These are phyloP conservation scores for Xerocomus spinulosus DNA, from an alignment of 768 basidiomycete genomes.

Conservation along the genomic window DNA sequence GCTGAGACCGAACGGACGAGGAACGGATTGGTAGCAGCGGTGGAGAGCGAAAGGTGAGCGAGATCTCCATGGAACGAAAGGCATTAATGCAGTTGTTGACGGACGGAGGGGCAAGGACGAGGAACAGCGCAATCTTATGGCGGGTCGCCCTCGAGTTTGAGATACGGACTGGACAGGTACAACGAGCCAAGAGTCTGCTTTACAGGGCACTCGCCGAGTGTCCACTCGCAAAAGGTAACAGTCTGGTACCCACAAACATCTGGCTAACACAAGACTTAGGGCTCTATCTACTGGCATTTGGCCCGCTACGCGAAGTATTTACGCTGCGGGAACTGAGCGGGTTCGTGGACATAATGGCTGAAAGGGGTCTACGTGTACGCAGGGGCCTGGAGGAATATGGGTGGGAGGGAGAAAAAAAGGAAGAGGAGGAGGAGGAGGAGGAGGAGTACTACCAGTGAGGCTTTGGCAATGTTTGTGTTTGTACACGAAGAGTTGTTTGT, in stretches of 20 bases:
- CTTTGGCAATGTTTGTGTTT: slow-evolving; percentile 16
- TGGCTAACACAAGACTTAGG: slow-evolving; percentile 38
- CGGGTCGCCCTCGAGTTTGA: slow-evolving; percentile 73
- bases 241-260: neutral
- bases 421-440: slow-evolving; percentile 41
- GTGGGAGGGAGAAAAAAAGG: slow-evolving; percentile 7
- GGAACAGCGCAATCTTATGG: slow-evolving; percentile 65
- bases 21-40: slow-evolving; percentile 54
- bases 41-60: slow-evolving; percentile 63
- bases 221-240: slow-evolving; percentile 65
- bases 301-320: slow-evolving; percentile 62
- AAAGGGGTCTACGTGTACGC: slow-evolving; percentile 63
- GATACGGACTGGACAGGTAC: slow-evolving; percentile 53
- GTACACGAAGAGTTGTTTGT: slow-evolving; percentile 20
- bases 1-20: slow-evolving; percentile 68
- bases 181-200: slow-evolving; percentile 66
- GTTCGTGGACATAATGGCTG: slow-evolving; percentile 72
- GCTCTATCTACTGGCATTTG: slow-evolving; percentile 75
- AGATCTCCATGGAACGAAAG: too few species aligned
- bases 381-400: slow-evolving; percentile 50
- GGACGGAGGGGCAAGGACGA: slow-evolving; percentile 44
- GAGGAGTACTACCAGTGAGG: slow-evolving; percentile 50
- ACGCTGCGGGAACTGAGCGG: slow-evolving; percentile 51
- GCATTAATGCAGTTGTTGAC: slow-evolving; percentile 5
- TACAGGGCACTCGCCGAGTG: slow-evolving; percentile 73